Base-by-base conservation (phyloP, 1,284 basidiomycete species). In the Rhodofomes roseus region DNA sequence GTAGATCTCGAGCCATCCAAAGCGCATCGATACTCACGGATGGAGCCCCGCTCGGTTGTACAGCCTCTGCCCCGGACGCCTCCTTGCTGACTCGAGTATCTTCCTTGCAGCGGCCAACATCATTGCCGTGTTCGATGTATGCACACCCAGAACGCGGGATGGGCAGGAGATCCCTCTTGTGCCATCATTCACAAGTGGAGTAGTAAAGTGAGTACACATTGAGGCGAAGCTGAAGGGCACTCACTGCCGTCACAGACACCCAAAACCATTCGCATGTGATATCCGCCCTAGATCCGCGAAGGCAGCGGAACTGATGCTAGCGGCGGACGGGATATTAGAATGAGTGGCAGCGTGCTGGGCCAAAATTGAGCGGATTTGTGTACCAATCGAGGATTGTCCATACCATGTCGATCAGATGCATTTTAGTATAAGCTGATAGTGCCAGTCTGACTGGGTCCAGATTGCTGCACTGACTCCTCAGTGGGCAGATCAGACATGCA, bases 251-350 rank as follows among this genome's bases (percentile, higher is more conserved):
- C 9, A 34, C 27, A 55, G 53, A 7, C 53, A 40, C 23, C 67
- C 68, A 20, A 65, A 68, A 43, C 63, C 64, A 2, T 71, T 69
- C 65, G 50, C 60, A 34, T 66, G 65, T 51, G 65, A 65, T 41
- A 67, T 71, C 41, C 62, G 60, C 2, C 66, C 70, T 22, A 65
- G 68, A 14, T 70, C 70, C 2, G 60, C 65, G 57, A 41, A 11
- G 53, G 29, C 37, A 23, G 20, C 23, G 20, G 53, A 39, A 2
- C n/a, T 55, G 4, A 55, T 55, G 4, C 40, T 41, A 11, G 31
- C 31, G 31, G 31, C 31, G 31, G 31, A 34, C 31, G 31, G 31
- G 11, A 4, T 4, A 34, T 11, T 11, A 34, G 31, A 34, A 34
- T 34, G n/a, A n/a, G n/a, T n/a, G n/a, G n/a, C n/a, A n/a, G n/a